Conservation (phyloP, 1,139 yeast genomes). For the Yamadazyma taylorii region DNA sequence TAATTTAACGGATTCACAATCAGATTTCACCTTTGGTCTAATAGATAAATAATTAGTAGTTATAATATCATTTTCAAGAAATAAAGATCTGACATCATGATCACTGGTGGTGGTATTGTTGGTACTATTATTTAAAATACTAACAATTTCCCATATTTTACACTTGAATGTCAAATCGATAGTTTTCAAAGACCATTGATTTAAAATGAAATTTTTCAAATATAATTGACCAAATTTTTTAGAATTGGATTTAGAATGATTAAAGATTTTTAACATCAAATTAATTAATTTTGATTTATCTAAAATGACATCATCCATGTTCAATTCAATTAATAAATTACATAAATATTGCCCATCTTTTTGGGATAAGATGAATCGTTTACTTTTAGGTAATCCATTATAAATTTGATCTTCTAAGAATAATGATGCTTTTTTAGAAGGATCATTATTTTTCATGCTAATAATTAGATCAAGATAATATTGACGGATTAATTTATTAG, state of each 20-base stretch:
- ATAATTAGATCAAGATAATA: slow-evolving; percentile 26
- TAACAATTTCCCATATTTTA: slow-evolving; percentile 33
- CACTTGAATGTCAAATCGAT: slow-evolving; percentile 36
- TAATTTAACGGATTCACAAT: slow-evolving; percentile 49
- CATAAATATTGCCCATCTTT: slow-evolving; percentile 58
- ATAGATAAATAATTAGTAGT: slow-evolving; percentile 25
- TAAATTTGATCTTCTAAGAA: slow-evolving; percentile 45
- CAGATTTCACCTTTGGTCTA: slow-evolving; percentile 44
- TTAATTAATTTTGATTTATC: slow-evolving; percentile 29
- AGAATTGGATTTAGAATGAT: slow-evolving; percentile 26
- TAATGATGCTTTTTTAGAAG: slow-evolving; percentile 21
- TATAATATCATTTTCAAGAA: slow-evolving; percentile 30
- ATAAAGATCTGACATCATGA: slow-evolving; percentile 30
- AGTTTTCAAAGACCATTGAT: slow-evolving; percentile 39
- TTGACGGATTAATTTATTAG: slow-evolving; percentile 28
- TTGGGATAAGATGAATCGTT: slow-evolving; percentile 59
- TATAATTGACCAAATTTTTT: slow-evolving; percentile 40
- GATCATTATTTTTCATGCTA: slow-evolving; percentile 20
- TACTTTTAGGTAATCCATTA: slow-evolving; percentile 37
- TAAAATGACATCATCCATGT: slow-evolving; percentile 29
- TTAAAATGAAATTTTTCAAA: slow-evolving; percentile 40
- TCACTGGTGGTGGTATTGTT: background rate
- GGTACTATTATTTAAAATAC: slow-evolving; percentile 20
- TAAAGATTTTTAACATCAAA: slow-evolving; percentile 31
- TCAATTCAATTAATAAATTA: slow-evolving; percentile 32